phyloP scores from a whole-genome alignment of 202 grass and related monocot species.

The Eragrostis tef region DNA sequence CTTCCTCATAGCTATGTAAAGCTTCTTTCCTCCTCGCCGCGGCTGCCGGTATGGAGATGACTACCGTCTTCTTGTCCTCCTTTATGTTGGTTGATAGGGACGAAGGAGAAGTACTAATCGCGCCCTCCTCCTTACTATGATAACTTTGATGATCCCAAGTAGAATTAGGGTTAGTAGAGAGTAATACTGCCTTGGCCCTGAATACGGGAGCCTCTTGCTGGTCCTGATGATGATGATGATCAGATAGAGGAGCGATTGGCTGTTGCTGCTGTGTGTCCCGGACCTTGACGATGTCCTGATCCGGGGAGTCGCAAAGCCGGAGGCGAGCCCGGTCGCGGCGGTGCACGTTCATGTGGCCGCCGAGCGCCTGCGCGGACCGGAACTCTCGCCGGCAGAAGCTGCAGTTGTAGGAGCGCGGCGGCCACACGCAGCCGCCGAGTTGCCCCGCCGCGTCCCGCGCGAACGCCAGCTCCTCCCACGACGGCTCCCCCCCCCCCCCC shows the following conservation, averaged over 20 bases:
- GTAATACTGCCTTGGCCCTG: background rate
- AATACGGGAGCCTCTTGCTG: background rate
- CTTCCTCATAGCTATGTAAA: slow-evolving; percentile 26
- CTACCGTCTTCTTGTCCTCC: slow-evolving; percentile 41
- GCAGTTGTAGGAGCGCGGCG: slow-evolving; percentile 74
- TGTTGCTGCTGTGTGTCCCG: background rate
- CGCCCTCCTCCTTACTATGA: background rate
- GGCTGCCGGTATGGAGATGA: slow-evolving; percentile 4
- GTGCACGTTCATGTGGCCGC: slow-evolving; percentile 90
- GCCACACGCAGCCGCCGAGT: slow-evolving; percentile 62
- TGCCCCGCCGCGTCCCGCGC: slow-evolving; percentile 50
- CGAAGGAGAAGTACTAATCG: background rate
- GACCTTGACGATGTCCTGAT: background rate
- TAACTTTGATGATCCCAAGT: background rate
- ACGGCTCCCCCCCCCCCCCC: slow-evolving; percentile 39
- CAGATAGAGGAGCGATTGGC: background rate
- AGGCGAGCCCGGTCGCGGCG: slow-evolving; percentile 73
- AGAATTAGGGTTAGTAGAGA: slow-evolving; percentile 23
- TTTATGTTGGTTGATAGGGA: slow-evolving; percentile 32
- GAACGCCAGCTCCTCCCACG: slow-evolving; percentile 77
- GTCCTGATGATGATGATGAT: slow-evolving; percentile 22
- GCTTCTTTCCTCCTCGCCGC: slow-evolving; percentile 27
- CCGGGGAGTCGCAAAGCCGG: slow-evolving; percentile 32
- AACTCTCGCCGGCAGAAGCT: slow-evolving; percentile 77
- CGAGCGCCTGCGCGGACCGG: slow-evolving; percentile 74